Evolutionary conservation across 768 basidiomycete species (phyloP), one percentile per base, ranked within the genome.

Genomic region (Tricholoma hemisulphureum): DNA sequence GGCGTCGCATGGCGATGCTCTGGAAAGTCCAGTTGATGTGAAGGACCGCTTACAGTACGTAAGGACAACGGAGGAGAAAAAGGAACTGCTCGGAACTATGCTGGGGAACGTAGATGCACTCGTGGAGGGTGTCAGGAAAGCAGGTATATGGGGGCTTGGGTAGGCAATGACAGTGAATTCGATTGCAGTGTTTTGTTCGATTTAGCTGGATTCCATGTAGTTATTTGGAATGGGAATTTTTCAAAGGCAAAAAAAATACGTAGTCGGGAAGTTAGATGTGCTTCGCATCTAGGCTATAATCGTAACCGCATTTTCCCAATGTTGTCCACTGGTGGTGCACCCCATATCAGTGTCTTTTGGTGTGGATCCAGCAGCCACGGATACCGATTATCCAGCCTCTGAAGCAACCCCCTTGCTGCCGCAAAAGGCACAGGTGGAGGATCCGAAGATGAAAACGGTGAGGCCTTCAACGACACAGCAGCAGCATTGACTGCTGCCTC

Each of bases 101-200:
- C 71, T 96, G 43, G 93, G 92, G 3, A 95, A 96, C 68, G 94
- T 96, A 2, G 94, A 95, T 68, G 88, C 90, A 28, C 79, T 96
- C 9, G 91, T 96, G 5, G 91, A 93, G 60, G 88, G 93, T 0
- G 89, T 96, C 31, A 79, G 88, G 59, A 89, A 86, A 71, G 91
- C 91, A 0, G 92, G 93, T 0, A 85, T 95, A 55, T 95, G 91
- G 91, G 92, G 93, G 6, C 69, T 93, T 56, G 84, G 72, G 28
- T 75, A 64, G 32, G 23, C 35, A 34, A 20, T 20, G n/a, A 29
- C 28, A 26, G 9, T 39, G 23, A 14, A 24, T 43, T 35, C 9
- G 54, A 29, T 45, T 51, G 21, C 41, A 39, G 16, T 51, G 49
- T 54, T 53, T 55, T 55, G 41, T 60, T 50, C 61, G 58, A 54